A percentile compares a stretch with the other conserved stretches of the same genome.
phyloP scores from a whole-genome alignment of 2,329 filamentous ascomycete genomes.

The Graphilbum fragrans region DNA sequence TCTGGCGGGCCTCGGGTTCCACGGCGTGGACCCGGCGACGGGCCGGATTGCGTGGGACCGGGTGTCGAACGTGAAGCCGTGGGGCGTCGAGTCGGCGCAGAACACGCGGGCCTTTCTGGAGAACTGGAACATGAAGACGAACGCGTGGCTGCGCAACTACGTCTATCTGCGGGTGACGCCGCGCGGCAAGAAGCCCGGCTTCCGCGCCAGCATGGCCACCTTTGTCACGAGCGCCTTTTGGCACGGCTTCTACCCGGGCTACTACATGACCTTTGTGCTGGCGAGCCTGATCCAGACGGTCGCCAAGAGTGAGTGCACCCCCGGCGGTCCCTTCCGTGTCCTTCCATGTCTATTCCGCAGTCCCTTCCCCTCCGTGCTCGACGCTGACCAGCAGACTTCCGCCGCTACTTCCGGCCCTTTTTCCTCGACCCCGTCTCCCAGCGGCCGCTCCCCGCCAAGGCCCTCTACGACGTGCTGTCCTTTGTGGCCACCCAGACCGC shows the following conservation, averaged over 20 bases:
- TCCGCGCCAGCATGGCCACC: slow-evolving; percentile 85
- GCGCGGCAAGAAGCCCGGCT: slow-evolving; percentile 89
- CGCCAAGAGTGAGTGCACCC: slow-evolving; percentile 71
- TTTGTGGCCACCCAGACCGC: slow-evolving; percentile 19
- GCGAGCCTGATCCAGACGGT: slow-evolving; percentile 86
- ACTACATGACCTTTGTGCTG: slow-evolving; percentile 83
- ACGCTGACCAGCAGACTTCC: slow-evolving; percentile 51
- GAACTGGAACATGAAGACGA: slow-evolving; percentile 98
- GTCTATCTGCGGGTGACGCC: slow-evolving; percentile 92
- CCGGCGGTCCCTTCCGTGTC: not conserved
- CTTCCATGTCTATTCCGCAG: not conserved
- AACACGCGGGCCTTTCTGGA: slow-evolving; percentile 88
- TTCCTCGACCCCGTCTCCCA: slow-evolving; percentile 72
- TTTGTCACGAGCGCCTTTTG: slow-evolving; percentile 92
- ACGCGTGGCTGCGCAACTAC: slow-evolving; percentile 92
- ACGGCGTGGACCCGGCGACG: slow-evolving; percentile 74
- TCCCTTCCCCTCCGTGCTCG: not conserved
- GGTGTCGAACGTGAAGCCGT: slow-evolving; percentile 78
- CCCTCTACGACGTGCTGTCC: slow-evolving; percentile 52
- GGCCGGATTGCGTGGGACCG: slow-evolving; percentile 85
- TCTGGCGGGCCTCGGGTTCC: slow-evolving; percentile 84
- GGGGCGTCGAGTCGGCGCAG: slow-evolving; percentile 77
- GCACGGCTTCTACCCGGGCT: slow-evolving; percentile 97
- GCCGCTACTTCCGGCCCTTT: slow-evolving; percentile 81
- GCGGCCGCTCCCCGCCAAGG: slow-evolving; percentile 58